Conservation (phyloP, 202 grass and related monocot genomes). For the Brachypodium distachyon region DNA sequence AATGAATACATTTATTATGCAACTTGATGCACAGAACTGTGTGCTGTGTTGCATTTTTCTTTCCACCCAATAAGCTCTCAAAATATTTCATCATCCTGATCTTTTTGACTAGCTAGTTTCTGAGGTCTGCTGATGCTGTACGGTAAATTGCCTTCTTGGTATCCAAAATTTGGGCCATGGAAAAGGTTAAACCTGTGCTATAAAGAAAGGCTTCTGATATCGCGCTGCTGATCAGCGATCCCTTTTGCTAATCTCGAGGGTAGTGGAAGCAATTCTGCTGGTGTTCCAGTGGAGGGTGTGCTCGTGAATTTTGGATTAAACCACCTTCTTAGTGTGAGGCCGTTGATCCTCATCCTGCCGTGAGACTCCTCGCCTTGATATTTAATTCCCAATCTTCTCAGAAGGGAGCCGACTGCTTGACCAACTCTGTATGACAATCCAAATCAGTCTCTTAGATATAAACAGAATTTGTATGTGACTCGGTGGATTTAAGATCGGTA, state of each 20-base stretch:
- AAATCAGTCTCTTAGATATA: slow-evolving; percentile 17
- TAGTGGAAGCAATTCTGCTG: slow-evolving; percentile 53
- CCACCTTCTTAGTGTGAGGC: slow-evolving; percentile 82
- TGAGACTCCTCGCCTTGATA: slow-evolving; percentile 90
- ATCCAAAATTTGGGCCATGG: neutral
- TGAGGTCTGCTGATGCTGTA: neutral
- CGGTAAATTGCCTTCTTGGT: neutral
- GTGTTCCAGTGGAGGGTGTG: slow-evolving; percentile 23
- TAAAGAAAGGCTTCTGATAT: slow-evolving; percentile 66
- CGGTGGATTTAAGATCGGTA: neutral
- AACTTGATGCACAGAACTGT: neutral
- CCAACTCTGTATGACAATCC: slow-evolving; percentile 54
- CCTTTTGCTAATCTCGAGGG: slow-evolving; percentile 55
- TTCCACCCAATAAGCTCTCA: neutral
- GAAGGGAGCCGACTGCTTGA: slow-evolving; percentile 67
- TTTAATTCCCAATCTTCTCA: slow-evolving; percentile 81
- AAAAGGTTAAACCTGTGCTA: neutral
- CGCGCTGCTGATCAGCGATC: slow-evolving; percentile 72
- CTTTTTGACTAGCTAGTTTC: neutral
- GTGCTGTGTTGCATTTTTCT: neutral
- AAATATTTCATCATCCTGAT: neutral
- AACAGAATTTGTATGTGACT: neutral
- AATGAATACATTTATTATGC: neutral
- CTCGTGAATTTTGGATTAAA: slow-evolving; percentile 66
- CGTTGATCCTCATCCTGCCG: slow-evolving; percentile 74